A percentile compares a stretch with the other conserved stretches of the same genome.
Conservation (phyloP, 306 rosid species). For the Dryas drummondii region DNA sequence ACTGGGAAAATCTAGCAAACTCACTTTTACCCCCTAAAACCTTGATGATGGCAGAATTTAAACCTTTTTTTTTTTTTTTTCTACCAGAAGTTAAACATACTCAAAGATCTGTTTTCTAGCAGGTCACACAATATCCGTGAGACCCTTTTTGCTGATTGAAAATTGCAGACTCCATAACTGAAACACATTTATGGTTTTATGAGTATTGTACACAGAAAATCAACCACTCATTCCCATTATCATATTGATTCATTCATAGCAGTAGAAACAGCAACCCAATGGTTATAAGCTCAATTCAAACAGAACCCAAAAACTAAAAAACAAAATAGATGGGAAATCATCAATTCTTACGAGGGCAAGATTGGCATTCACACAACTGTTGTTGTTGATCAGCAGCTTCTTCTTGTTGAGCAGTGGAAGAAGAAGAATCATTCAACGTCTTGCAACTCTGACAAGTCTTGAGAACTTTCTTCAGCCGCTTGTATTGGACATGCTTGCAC, state of each 20-base stretch:
- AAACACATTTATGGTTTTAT: too few species aligned
- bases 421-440: constrained; percentile 22
- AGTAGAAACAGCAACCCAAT: neutral
- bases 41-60: neutral
- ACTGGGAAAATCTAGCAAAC: neutral
- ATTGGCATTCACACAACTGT: constrained; percentile 53
- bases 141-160: neutral
- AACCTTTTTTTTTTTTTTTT: neutral
- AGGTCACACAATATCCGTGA: neutral
- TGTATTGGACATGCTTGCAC: constrained; percentile 69
- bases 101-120: neutral
- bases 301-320: neutral
- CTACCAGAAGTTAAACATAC: neutral
- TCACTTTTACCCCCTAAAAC: neutral
- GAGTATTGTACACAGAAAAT: neutral
- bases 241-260: neutral
- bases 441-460: constrained; percentile 62
- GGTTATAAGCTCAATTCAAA: neutral
- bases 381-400: constrained; percentile 11
- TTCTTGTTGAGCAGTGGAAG: constrained; percentile 23
- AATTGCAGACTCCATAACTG: too few species aligned
- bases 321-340: neutral
- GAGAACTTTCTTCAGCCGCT: constrained; percentile 73
- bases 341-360: constrained; percentile 58
- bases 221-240: neutral